Evolutionary conservation across 805 yeast species (phyloP).

Genomic region (Starmerella sp.): DNA sequence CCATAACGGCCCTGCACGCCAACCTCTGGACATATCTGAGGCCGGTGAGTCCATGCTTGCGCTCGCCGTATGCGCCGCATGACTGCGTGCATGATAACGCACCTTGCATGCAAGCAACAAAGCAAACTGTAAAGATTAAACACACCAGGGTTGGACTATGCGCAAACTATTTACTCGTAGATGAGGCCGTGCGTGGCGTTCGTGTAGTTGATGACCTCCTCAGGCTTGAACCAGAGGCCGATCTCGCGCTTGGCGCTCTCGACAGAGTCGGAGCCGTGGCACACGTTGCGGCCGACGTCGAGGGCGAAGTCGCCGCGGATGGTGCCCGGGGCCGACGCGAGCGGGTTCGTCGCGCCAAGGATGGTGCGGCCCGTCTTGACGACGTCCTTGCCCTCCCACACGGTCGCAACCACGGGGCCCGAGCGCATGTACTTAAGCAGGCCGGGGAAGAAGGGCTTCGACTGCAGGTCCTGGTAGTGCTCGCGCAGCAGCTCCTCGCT

Average conservation of each 20-base stretch:
- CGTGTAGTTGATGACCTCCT: slow-evolving; percentile 88
- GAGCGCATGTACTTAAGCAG: slow-evolving; percentile 91
- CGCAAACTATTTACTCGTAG: slow-evolving; percentile 46
- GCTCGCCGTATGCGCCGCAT: no score
- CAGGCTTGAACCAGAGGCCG: slow-evolving; percentile 93
- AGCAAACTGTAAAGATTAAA: background rate
- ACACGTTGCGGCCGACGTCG: slow-evolving; percentile 98
- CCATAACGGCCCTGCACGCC: no score
- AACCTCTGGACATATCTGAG: no score
- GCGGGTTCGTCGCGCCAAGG: slow-evolving; percentile 99
- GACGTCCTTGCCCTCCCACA: slow-evolving; percentile 99
- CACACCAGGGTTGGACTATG: background rate
- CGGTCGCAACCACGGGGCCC: slow-evolving; percentile 98
- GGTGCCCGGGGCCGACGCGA: slow-evolving; percentile 96
- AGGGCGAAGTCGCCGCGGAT: slow-evolving; percentile 98
- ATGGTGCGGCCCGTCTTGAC: slow-evolving; percentile 97
- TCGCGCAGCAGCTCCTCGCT: slow-evolving; percentile 75
- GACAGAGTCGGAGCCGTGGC: slow-evolving; percentile 99
- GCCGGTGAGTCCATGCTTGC: no score
- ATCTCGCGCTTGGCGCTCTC: slow-evolving; percentile 96
- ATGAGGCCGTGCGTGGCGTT: slow-evolving; percentile 78
- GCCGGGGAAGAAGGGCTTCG: slow-evolving; percentile 97
- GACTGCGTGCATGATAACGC: background rate
- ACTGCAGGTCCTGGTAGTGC: slow-evolving; percentile 91
- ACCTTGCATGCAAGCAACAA: background rate